Base-by-base conservation (phyloP, 2,329 filamentous ascomycete genomes). In the Emericellopsis atlantica region DNA sequence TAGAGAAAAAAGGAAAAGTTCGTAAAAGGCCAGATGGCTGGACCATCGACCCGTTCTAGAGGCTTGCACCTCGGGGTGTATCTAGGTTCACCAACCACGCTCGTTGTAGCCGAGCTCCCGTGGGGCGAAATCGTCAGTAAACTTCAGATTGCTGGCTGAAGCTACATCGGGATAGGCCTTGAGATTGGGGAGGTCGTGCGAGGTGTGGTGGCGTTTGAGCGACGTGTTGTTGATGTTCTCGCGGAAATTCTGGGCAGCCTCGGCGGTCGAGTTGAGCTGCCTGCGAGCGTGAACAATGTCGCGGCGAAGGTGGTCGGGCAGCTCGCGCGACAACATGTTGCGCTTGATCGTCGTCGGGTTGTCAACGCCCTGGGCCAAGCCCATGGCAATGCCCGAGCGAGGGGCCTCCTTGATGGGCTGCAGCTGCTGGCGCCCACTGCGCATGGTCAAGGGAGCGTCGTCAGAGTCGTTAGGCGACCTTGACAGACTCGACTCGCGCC, bases 251-350 rank as follows among this genome's bases (percentile, higher is more conserved):
- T 29, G 26, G 3, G 26, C 26, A 12, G 26, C 26, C 26, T 29
- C 26, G 26, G 26, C 26, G 7, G 87, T 90, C 29, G 84, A 83
- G 44, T 86, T 87, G 72, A 92, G 94, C 56, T 96, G 90, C 55
- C 94, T 87, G 40, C 92, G 82, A 60, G 98, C 92, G 84, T 87
- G 94, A 14, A 96, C 74, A 14, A 98, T 79, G 52, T 95, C 85
- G 51, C 88, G 84, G 18, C 92, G 79, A 4, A 98, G 78, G 18
- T 87, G 94, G 58, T 95, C 88, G 3, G 90, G 95, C 41, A 98
- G 69, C 65, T 98, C 92, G 1, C 86, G 93, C 8, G 86, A 83
- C 43, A 98, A 74, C 92, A 98, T 98, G 61, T 95, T 93, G 45
- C 89, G 78, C 40, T 92, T 78, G 0, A 89, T 95, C 0, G 90